Evolutionary conservation across 2,329 filamentous ascomycete genomes (phyloP).

Genomic region (Thielaviopsis musarum): DNA sequence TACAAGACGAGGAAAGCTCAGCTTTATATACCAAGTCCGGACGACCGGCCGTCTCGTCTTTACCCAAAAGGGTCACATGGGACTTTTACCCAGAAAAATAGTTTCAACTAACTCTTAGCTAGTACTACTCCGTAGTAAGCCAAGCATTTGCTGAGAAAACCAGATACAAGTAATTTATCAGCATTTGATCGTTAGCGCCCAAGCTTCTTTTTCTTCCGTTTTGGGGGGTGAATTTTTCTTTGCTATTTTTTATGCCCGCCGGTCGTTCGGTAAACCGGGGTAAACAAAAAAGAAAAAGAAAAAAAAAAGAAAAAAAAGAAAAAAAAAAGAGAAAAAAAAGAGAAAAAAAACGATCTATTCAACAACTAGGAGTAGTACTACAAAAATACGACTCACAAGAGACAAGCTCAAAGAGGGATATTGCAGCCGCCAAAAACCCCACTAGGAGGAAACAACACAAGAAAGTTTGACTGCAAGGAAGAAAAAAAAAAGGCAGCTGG

Average conservation of each 20-base stretch:
- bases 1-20: background rate
- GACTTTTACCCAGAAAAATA: too few relatives aligned
- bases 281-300: background rate
- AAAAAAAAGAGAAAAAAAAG: too few relatives aligned
- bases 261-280: background rate
- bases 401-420: background rate
- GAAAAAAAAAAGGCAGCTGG: background rate
- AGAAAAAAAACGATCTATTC: too few relatives aligned
- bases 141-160: background rate
- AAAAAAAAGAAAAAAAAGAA: background rate
- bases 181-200: too few relatives aligned
- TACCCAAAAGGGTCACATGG: background rate
- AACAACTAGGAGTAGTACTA: too few relatives aligned
- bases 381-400: too few relatives aligned
- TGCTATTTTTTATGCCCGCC: background rate
- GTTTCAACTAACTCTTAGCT: too few relatives aligned
- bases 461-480: too few relatives aligned
- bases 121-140: background rate
- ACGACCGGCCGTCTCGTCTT: background rate
- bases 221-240: background rate
- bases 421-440: background rate
- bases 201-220: conserved; percentile 1
- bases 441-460: background rate
- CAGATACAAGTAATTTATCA: background rate
- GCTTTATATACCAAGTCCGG: conserved; percentile 3